Evolutionary conservation across 371 early-diverging fungal species (phyloP).

Genomic region (Chytridium lagenaria): DNA sequence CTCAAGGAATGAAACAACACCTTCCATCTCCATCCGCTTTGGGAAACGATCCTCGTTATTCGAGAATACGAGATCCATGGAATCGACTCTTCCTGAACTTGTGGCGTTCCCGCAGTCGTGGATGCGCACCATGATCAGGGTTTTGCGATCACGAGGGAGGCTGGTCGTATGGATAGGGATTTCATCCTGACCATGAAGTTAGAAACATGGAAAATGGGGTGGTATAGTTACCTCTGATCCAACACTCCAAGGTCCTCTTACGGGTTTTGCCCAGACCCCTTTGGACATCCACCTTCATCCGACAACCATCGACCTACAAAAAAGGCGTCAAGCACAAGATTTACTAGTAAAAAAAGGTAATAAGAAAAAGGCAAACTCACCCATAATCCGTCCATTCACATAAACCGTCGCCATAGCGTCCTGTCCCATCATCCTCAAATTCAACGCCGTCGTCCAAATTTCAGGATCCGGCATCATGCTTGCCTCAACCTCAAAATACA

Average conservation of each 20-base stretch:
- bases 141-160: background rate
- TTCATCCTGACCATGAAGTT: conserved; percentile 1
- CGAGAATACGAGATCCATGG: conserved; percentile 3
- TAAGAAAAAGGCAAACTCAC: background rate
- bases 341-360: background rate
- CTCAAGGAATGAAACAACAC: background rate
- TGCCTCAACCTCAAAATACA: background rate
- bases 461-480: background rate
- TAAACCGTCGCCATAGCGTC: background rate
- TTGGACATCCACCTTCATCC: background rate
- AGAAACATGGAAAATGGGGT: background rate
- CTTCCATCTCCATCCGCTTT: background rate
- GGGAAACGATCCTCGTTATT: conserved; percentile 7
- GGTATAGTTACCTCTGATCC: background rate
- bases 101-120: background rate
- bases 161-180: background rate
- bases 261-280: conserved; percentile 9
- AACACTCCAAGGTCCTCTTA: conserved; percentile 13
- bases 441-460: background rate
- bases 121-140: background rate
- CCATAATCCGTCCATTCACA: background rate
- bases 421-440: background rate
- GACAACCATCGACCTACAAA: conserved; percentile 5
- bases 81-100: background rate
- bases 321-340: background rate